These are phyloP conservation scores for Oryza meridionalis DNA, from an alignment of 176 grass and related monocot species.

Conservation along the genomic window DNA sequence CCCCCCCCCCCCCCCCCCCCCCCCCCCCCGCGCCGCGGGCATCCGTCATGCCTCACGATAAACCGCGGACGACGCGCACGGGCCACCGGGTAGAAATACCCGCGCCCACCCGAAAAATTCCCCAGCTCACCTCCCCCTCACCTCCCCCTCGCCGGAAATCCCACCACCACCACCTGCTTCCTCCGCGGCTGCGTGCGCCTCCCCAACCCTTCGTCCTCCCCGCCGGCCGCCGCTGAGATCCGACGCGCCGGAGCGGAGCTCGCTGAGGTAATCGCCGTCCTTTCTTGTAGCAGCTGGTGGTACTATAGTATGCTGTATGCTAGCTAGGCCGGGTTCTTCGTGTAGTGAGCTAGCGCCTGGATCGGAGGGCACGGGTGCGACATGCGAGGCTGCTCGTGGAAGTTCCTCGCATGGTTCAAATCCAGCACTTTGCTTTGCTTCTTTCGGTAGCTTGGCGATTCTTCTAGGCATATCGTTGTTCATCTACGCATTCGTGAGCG, in stretches of 20 bases:
- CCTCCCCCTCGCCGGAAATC: background rate
- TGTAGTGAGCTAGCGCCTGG: background rate
- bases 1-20: background rate
- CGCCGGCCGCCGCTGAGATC: constrained; percentile 18
- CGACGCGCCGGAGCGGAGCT: constrained; percentile 17
- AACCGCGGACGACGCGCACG: constrained; percentile 48
- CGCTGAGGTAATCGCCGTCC: constrained; percentile 27
- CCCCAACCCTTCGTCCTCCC: too few species aligned
- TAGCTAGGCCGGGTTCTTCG: background rate
- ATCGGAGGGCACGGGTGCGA: background rate
- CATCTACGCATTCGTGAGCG: background rate
- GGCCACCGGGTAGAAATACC: constrained; percentile 45
- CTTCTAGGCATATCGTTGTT: background rate
- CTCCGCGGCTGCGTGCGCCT: background rate
- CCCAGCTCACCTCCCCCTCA: background rate
- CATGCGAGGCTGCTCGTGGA: background rate
- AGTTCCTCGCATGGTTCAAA: too few species aligned
- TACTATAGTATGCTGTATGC: background rate
- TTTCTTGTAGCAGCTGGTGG: background rate
- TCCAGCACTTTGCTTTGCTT: background rate
- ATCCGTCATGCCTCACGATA: constrained; percentile 41
- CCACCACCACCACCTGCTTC: background rate
- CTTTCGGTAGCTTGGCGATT: too few species aligned
- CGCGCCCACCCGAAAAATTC: background rate
- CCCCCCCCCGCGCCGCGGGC: background rate